Base-by-base conservation (phyloP, 495 filamentous ascomycete species). In the Amorphotheca resinae region DNA sequence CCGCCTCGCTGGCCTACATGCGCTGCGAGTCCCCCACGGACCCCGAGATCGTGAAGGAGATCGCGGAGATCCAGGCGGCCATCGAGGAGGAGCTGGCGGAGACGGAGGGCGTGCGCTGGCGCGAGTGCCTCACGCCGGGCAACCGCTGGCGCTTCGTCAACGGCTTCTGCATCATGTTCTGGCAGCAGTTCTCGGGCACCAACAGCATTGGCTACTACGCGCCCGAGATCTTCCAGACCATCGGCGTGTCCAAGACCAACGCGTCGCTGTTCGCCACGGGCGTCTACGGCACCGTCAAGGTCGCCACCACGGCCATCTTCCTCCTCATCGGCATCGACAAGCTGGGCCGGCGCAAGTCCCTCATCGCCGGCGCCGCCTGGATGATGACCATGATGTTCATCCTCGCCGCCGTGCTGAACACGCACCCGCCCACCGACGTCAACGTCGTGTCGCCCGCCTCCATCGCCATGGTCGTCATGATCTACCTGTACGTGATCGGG, bases 191-290 rank as follows among this genome's bases (percentile, higher is more conserved):
- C 49, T 64, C 66, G 0, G 70, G 68, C 5, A 72, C 65, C 4
- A 74, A 73, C 41, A 55, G 54, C 18, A 69, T 73, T 34, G 64
- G 62, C 33, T 72, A 73, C 50, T 72, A 72, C 25, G 64, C 69
- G 0, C 67, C 70, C 1, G 59, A 69, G 41, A 69, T 73, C 46
- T 74, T 74, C 53, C 55, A 63, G 36, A 64, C 59, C 1, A 49
- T 74, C 18, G 70, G 69, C 20, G 65, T 64, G 20, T 60, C 61
- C 37, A 45, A 44, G 28, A 49, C 49, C 3, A 72, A 70, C 47
- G 61, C 68, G 8, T 58, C 55, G 31, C 55, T 74, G 16, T 59
- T 76, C 42, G 69, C 69, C 9, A 74, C 72, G 0, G 72, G 72
- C 42, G 61, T 76, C 21, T 73, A 72, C 25, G 72, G 72, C 22